Evolutionary conservation across 345 rosid genomes (phyloP), one percentile per base, ranked within the genome.

Genomic region (Camelina neglecta): DNA sequence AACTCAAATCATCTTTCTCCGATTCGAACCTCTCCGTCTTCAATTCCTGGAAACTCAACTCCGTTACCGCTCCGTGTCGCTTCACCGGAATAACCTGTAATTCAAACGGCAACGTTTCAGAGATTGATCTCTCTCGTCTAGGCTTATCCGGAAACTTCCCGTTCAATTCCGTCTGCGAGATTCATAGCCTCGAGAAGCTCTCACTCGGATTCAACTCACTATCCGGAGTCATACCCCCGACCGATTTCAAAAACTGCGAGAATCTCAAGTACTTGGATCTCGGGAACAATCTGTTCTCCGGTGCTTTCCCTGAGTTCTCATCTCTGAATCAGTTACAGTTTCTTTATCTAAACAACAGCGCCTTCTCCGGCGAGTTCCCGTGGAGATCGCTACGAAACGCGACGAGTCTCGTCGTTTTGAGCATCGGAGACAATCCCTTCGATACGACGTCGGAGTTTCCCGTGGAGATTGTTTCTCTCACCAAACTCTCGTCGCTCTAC

Each of bases 21-120:
- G 29, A 79, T 10, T 78, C 87, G 0, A 81, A 76, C 24, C 53
- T 78, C 54, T 45, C 41, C 33, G 76, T 77, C 0, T 86, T 91
- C 53, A 67, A 77, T 47, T 86, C 97, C 0, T 93, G 96, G 97
- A 60, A 44, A 15, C 15, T 4, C 0, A 69, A 26, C 33, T 69
- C 86, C 9, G 29, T 38, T 7, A 41, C 47, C 39, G 51, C 56
- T 45, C 42, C 77, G 0, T 93, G 94, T 73, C 18, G 41, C 7
- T 93, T 93, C 84, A 6, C 76, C 5, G 98, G 98, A 74, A 66
- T 93, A 79, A 79, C 87, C 31, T 91, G 97, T 62, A 67, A 83
- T 58, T 50, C 75, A 1, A 49, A n/a, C 1, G 72, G 81, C 20
- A 85, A 73, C 10, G 94, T 93, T 18, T 76, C 69, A 16, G 91